These are phyloP conservation scores for Talaromyces ruber DNA, from an alignment of 495 filamentous ascomycete species.

Conservation along the genomic window DNA sequence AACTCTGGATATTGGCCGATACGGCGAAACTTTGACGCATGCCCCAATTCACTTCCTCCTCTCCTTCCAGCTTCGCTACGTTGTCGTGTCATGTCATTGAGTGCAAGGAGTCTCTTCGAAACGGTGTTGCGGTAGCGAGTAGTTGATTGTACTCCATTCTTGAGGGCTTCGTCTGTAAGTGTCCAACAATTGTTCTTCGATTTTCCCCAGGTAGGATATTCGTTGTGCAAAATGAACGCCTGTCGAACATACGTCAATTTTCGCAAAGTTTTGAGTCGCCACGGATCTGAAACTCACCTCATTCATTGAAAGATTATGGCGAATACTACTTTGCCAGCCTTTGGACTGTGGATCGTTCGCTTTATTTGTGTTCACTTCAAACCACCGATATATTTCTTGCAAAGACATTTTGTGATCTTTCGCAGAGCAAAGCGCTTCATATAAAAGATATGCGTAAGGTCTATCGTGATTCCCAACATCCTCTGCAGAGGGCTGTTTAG, in stretches of 20 bases:
- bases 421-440: conserved; percentile 58
- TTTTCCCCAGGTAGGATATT: conserved; percentile 40
- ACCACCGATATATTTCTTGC: conserved; percentile 87
- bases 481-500: conserved; percentile 7
- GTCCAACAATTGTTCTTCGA: conserved; percentile 57
- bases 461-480: conserved; percentile 36
- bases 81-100: conserved; percentile 34
- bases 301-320: conserved; percentile 98
- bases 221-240: conserved; percentile 55
- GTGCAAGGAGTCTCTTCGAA: conserved; percentile 34
- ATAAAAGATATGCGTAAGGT: conserved; percentile 83
- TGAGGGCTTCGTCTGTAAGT: conserved; percentile 52
- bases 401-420: conserved; percentile 63
- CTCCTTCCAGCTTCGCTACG: conserved; percentile 48
- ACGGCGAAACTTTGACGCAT: conserved; percentile 16
- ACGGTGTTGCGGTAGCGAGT: conserved; percentile 59
- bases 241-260: conserved; percentile 19
- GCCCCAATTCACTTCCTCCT: conserved; percentile 43
- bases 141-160: conserved; percentile 60
- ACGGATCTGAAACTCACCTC: conserved; percentile 48
- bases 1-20: background rate
- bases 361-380: conserved; percentile 72
- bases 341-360: conserved; percentile 51
- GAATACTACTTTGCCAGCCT: conserved; percentile 96
- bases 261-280: conserved; percentile 6